Base-by-base conservation (phyloP, 139 green algal species). In the Eudorina sp. region DNA sequence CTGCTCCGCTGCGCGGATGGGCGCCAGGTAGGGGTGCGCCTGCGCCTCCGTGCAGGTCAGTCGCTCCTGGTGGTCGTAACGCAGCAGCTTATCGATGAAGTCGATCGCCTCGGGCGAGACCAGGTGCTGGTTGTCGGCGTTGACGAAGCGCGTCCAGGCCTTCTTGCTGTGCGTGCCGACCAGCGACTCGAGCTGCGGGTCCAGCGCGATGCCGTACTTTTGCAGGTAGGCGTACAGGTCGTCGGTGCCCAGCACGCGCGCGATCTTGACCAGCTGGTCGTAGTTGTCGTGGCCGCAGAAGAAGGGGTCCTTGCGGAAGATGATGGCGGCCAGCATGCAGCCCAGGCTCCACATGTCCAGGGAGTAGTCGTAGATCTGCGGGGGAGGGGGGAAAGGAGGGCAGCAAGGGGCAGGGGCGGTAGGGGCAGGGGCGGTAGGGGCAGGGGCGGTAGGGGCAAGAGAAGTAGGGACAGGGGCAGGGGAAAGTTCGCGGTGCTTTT, bases 281-380 rank as follows among this genome's bases (percentile, higher is more conserved):
- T 99, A 99, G 94, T 99, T 99, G 95, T 99, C 98, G 90, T 99
- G 97, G 6, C 98, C 98, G 82, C 98, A 99, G 95, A 99, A 99
- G 93, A 99, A 99, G 25, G 98, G 98, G 72, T 93, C 90, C 76
- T 88, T 83, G 4, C 31, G 14, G 76, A 86, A 88, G 34, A 88
- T 70, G 69, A 81, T 88, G 46, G 81, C 81, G 29, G 81, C 90
- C 43, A 97, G 83, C 90, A 96, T 96, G 93, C 91, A 95, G 62
- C 98, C 98, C n/a, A 99, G 89, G 64, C 84, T 95, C 98, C 98
- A 99, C 94, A 99, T 95, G 93, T 99, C 98, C 69, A 99, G 93
- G 38, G 92, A 92, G 90, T 99, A 99, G 93, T 99, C 98, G 80
- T 99, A 99, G 89, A 99, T 96, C 94, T 99, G 81, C n/a, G n/a